These are phyloP conservation scores for Colletotrichum cuscutae DNA, from an alignment of 2,329 filamentous ascomycete genomes.

Conservation along the genomic window DNA sequence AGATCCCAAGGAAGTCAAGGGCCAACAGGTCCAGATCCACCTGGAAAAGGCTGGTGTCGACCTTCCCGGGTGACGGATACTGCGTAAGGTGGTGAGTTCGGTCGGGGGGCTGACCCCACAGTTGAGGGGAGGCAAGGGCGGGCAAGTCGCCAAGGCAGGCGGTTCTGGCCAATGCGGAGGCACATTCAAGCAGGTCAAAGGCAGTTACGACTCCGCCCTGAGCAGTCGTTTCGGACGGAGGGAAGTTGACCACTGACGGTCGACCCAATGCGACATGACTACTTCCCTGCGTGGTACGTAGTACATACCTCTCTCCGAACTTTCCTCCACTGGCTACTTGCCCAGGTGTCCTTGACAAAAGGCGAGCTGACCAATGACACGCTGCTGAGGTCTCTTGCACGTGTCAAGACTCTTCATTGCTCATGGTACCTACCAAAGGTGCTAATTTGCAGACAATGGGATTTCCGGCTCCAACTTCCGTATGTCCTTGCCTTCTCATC, in stretches of 20 bases:
- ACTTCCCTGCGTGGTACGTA: not conserved
- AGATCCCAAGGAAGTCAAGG: not conserved
- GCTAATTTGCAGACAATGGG: not conserved
- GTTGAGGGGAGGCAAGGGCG: constrained; percentile 28
- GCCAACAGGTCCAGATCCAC: not conserved
- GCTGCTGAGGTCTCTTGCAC: constrained; percentile 15
- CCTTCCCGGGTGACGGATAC: not conserved
- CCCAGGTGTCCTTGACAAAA: not conserved
- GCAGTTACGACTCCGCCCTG: constrained; percentile 28
- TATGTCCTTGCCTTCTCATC: not conserved
- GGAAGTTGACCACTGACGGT: constrained; percentile 24
- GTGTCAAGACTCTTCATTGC: constrained; percentile 5
- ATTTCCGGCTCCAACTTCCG: constrained; percentile 6
- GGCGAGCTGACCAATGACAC: constrained; percentile 19
- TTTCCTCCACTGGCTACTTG: not conserved
- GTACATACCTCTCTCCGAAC: not conserved
- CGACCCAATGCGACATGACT: not conserved
- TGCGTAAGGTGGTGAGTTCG: not conserved
- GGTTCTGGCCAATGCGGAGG: constrained; percentile 33
- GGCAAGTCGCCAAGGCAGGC: constrained; percentile 19
- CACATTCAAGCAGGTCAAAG: constrained; percentile 13
- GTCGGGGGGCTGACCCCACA: constrained; percentile 30
- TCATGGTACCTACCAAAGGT: too few species aligned
- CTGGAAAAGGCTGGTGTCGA: constrained; percentile 8
- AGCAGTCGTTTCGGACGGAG: constrained; percentile 35